Conservation (phyloP, 371 early-diverging fungal genomes). For the Haplosporangium sp. region DNA sequence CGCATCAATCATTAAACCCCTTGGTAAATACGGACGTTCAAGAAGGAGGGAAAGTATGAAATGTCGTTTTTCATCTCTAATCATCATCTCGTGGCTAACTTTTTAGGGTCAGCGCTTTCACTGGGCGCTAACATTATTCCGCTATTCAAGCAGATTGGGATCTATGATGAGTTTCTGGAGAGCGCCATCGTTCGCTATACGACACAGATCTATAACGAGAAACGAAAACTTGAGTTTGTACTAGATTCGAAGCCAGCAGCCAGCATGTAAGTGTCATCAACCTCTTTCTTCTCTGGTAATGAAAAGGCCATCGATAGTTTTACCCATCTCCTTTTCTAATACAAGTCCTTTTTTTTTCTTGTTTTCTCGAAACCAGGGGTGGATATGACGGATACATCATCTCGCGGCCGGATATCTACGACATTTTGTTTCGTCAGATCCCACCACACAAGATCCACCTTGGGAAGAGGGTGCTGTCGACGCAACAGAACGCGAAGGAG, state of each 20-base stretch:
- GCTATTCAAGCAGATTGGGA: constrained; percentile 9
- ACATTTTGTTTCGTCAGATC: constrained; percentile 8
- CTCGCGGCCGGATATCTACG: constrained; percentile 14
- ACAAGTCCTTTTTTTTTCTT: neutral
- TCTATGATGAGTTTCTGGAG: constrained; percentile 4
- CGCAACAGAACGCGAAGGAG: constrained; percentile 10
- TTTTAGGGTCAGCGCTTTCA: constrained; percentile 9
- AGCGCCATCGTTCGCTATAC: neutral
- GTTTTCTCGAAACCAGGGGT: neutral
- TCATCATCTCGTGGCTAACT: too few species aligned
- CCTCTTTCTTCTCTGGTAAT: constrained; percentile 1
- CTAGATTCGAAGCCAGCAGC: neutral
- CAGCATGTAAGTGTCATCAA: neutral
- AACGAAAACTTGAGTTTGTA: neutral
- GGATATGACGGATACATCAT: constrained; percentile 9
- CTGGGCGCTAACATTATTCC: constrained; percentile 3
- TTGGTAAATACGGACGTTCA: constrained; percentile 19
- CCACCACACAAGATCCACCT: constrained; percentile 10
- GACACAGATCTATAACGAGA: neutral
- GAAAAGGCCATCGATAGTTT: neutral
- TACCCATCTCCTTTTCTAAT: neutral
- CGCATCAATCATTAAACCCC: constrained; percentile 11
- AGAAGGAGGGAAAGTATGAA: too few species aligned
- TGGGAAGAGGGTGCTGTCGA: constrained; percentile 14
- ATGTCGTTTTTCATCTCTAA: too few species aligned